These are phyloP conservation scores for Aspergillus saccharolyticus DNA, from an alignment of 495 filamentous ascomycete genomes.

Conservation along the genomic window DNA sequence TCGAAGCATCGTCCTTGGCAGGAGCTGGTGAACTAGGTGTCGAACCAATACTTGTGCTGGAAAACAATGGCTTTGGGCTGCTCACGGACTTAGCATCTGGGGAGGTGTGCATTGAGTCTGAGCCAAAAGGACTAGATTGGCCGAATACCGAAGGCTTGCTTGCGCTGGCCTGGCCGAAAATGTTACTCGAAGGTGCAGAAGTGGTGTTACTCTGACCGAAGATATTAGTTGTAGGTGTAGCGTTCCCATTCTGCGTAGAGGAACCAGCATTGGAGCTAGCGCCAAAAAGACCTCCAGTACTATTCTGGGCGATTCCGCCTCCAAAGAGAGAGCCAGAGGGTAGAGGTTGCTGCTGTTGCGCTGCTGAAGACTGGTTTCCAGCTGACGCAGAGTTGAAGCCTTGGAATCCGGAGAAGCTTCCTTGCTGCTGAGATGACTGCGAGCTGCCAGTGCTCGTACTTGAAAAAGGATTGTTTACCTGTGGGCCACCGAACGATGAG, in stretches of 20 bases:
- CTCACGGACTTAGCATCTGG: conserved; percentile 33
- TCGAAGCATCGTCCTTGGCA: not conserved
- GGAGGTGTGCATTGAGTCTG: conserved; percentile 43
- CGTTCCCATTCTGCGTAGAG: conserved; percentile 12
- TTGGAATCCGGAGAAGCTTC: conserved; percentile 26
- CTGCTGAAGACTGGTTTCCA: conserved; percentile 15
- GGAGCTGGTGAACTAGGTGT: not conserved
- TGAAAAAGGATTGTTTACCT: conserved; percentile 40
- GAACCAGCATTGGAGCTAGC: conserved; percentile 19
- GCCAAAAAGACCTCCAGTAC: conserved; percentile 20
- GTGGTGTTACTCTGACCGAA: conserved; percentile 23
- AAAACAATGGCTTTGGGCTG: conserved; percentile 16
- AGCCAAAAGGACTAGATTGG: conserved; percentile 21
- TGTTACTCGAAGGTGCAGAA: conserved; percentile 17
- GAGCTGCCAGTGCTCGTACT: conserved; percentile 18
- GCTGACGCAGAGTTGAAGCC: conserved; percentile 31
- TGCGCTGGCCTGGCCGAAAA: conserved; percentile 22
- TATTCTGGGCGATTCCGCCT: conserved; percentile 13
- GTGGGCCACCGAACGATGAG: conserved; percentile 23
- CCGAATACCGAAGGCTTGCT: conserved; percentile 23
- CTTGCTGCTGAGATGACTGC: conserved; percentile 6
- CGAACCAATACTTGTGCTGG: conserved; percentile 14
- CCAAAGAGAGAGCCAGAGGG: conserved; percentile 22
- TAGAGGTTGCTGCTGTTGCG: conserved; percentile 21
- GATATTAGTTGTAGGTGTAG: conserved; percentile 18